A percentile compares a stretch with the other conserved stretches of the same genome.
Conservation (phyloP, 2,329 filamentous ascomycete genomes). For the Diaporthe sp. region DNA sequence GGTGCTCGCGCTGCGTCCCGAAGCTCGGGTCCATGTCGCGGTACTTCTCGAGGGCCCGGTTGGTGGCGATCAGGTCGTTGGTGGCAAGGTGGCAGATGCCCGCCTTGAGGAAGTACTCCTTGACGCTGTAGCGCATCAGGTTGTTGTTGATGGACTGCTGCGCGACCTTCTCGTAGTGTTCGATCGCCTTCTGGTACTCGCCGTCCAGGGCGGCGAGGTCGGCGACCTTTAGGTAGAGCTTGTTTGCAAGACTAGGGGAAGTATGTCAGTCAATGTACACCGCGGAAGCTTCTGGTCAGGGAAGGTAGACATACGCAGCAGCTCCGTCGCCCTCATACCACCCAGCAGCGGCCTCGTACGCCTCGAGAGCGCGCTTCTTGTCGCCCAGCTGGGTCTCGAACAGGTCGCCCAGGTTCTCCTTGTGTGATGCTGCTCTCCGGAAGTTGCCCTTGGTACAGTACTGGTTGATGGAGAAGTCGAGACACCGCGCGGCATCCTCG, state of each 20-base stretch:
- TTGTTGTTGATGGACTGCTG: slow-evolving; percentile 86
- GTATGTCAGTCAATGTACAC: no score
- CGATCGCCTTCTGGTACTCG: slow-evolving; percentile 88
- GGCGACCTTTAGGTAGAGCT: slow-evolving; percentile 92
- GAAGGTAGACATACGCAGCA: slow-evolving; percentile 72
- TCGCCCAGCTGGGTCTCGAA: slow-evolving; percentile 88
- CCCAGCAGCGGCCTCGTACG: slow-evolving; percentile 86
- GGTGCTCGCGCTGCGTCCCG: slow-evolving; percentile 81
- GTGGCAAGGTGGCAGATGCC: slow-evolving; percentile 88
- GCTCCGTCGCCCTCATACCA: slow-evolving; percentile 94
- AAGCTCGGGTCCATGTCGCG: slow-evolving; percentile 85
- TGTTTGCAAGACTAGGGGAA: slow-evolving; percentile 82
- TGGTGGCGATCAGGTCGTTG: slow-evolving; percentile 82
- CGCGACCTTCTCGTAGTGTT: slow-evolving; percentile 87
- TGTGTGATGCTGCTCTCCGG: slow-evolving; percentile 88
- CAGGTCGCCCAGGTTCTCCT: slow-evolving; percentile 89
- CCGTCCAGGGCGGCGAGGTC: slow-evolving; percentile 86
- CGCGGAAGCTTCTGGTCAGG: no score
- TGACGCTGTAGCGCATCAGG: slow-evolving; percentile 93
- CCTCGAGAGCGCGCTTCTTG: slow-evolving; percentile 81
- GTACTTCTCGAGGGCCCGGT: slow-evolving; percentile 86
- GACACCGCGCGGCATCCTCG: slow-evolving; percentile 83
- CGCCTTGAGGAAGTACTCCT: slow-evolving; percentile 95
- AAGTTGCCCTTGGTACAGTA: slow-evolving; percentile 94
- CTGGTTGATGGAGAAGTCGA: slow-evolving; percentile 84